phyloP scores from a whole-genome alignment of 768 basidiomycete species.

The Suillus paluster region DNA sequence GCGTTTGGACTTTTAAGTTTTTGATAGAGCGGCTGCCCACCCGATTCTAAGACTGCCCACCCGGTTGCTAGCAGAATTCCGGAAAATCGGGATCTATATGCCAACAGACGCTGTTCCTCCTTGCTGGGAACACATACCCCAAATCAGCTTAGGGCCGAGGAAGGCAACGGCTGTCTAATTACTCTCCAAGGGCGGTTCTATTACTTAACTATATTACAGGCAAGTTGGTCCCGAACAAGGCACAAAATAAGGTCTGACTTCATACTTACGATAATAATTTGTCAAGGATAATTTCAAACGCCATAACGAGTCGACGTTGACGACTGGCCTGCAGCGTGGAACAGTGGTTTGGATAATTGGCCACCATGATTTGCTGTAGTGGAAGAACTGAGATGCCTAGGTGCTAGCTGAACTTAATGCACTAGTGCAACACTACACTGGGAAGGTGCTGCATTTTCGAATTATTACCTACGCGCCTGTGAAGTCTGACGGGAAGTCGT shows the following conservation, averaged over 20 bases:
- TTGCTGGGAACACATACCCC: not conserved
- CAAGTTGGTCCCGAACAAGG: not conserved
- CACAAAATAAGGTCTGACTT: not conserved
- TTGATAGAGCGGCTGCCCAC: constrained; percentile 1
- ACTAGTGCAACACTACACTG: not conserved
- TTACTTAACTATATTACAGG: not conserved
- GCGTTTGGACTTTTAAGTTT: not conserved
- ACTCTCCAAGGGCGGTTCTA: not conserved
- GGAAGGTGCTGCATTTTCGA: not conserved
- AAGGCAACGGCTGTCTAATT: not conserved
- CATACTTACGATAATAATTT: not conserved
- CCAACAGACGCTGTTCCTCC: not conserved
- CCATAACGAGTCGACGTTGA: too few relatives aligned
- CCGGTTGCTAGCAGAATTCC: not conserved
- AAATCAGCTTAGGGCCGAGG: not conserved
- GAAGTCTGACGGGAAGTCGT: not conserved
- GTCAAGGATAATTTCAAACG: not conserved
- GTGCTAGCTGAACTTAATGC: not conserved
- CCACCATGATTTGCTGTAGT: not conserved
- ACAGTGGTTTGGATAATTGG: not conserved
- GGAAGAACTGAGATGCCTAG: not conserved
- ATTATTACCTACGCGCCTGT: not conserved
- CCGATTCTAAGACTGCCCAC: not conserved
- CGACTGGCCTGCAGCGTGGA: not conserved
- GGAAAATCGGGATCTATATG: not conserved